These are phyloP conservation scores for Globisporangium cystogenes DNA, from an alignment of 352 stramenopile genomes.

Conservation along the genomic window DNA sequence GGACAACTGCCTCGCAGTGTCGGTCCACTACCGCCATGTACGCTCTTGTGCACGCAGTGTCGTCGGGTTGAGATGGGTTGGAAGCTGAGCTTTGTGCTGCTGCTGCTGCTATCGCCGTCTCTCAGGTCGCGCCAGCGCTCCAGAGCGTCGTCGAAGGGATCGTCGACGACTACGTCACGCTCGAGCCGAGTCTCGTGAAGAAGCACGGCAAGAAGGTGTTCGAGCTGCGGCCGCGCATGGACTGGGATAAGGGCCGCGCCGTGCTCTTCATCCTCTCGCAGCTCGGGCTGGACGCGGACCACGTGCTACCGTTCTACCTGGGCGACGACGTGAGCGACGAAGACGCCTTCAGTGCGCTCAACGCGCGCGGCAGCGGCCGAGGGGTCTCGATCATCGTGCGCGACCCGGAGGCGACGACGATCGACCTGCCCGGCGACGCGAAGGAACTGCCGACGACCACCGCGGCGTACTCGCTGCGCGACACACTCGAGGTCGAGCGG, in stretches of 20 bases:
- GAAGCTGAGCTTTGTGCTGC: not conserved
- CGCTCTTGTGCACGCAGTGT: constrained; percentile 9
- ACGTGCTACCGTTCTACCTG: constrained; percentile 78
- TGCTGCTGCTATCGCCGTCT: not conserved
- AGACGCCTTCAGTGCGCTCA: constrained; percentile 53
- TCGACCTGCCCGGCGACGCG: constrained; percentile 39
- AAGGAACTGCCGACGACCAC: constrained; percentile 45
- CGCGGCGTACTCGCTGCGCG: constrained; percentile 47
- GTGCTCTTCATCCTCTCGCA: constrained; percentile 60
- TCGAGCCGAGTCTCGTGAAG: constrained; percentile 42
- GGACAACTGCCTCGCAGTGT: constrained; percentile 74
- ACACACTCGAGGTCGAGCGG: constrained; percentile 52
- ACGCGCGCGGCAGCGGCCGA: constrained; percentile 33
- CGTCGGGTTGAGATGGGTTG: not conserved
- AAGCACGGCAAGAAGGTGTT: constrained; percentile 80
- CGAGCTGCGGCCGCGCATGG: constrained; percentile 64
- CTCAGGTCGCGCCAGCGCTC: constrained; percentile 29
- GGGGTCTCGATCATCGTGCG: constrained; percentile 62
- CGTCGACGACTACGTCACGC: constrained; percentile 69
- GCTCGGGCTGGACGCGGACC: constrained; percentile 50
- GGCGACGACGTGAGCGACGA: constrained; percentile 74
- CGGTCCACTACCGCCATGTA: constrained; percentile 74
- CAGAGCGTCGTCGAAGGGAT: constrained; percentile 81
- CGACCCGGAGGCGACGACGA: constrained; percentile 36
- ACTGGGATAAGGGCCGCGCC: constrained; percentile 79